These are phyloP conservation scores for Quercus variabilis DNA, from an alignment of 306 rosid genomes.

Conservation along the genomic window DNA sequence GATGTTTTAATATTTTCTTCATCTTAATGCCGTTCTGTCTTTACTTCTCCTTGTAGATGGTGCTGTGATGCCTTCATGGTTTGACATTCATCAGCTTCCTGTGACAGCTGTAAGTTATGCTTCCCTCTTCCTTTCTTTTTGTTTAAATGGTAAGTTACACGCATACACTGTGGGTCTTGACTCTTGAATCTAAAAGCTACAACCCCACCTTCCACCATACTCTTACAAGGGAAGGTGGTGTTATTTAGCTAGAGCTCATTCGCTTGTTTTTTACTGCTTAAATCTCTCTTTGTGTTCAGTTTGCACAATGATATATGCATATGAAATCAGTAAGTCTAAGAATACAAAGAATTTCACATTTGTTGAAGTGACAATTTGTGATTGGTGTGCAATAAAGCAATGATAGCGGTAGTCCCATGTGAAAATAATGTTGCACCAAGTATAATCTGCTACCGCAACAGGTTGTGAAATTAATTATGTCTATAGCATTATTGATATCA, in stretches of 20 bases:
- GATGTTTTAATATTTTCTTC: not conserved
- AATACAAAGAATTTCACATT: no score
- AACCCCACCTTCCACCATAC: not conserved
- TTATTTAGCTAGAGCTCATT: no score
- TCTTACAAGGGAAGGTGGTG: no score
- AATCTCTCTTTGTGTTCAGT: not conserved
- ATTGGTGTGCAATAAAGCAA: no score
- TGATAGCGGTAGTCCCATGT: no score
- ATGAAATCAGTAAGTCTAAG: no score
- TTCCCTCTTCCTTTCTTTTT: not conserved
- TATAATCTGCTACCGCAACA: no score
- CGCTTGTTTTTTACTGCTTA: not conserved
- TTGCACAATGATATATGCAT: not conserved
- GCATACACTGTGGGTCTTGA: not conserved
- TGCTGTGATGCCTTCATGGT: constrained; percentile 81
- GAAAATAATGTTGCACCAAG: no score
- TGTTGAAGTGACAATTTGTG: no score
- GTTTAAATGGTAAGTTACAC: not conserved
- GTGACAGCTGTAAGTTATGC: constrained; percentile 55
- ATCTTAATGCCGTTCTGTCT: not conserved
- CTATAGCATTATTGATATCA: not conserved
- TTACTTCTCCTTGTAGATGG: constrained; percentile 56
- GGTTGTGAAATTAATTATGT: no score
- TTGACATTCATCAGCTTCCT: constrained; percentile 81
- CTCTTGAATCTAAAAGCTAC: not conserved